These are phyloP conservation scores for Ustilago crameri DNA, from an alignment of 1,284 basidiomycete genomes.

Conservation along the genomic window DNA sequence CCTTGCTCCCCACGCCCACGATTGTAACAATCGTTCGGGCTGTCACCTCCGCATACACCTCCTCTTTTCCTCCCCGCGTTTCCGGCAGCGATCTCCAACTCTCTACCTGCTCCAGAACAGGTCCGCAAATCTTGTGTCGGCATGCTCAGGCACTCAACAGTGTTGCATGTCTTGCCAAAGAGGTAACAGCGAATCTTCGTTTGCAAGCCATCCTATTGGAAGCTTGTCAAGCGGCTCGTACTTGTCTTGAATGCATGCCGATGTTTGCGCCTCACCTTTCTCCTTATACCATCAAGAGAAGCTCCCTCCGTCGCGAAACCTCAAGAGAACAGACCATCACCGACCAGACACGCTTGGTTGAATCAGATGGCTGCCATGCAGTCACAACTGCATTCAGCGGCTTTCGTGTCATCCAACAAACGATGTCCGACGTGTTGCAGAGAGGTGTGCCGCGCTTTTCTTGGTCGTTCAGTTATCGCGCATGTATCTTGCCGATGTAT, in stretches of 20 bases:
- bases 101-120: slow-evolving; percentile 8
- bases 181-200: slow-evolving; percentile 25
- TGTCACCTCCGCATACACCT: slow-evolving; percentile 5
- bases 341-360: background rate
- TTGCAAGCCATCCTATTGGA: slow-evolving; percentile 7
- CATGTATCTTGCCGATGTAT: background rate
- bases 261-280: slow-evolving; percentile 20
- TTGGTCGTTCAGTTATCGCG: background rate
- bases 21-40: slow-evolving; percentile 7
- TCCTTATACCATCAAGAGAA: slow-evolving; percentile 36
- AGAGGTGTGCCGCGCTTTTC: background rate
- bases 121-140: slow-evolving; percentile 17
- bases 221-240: slow-evolving; percentile 7
- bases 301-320: slow-evolving; percentile 16
- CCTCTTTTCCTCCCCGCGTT: slow-evolving; percentile 7
- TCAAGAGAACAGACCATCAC: background rate
- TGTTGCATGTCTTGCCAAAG: slow-evolving; percentile 42
- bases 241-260: slow-evolving; percentile 37
- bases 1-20: slow-evolving; percentile 3
- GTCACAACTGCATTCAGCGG: background rate
- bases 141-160: slow-evolving; percentile 40
- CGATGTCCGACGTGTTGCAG: background rate
- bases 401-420: background rate
- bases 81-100: background rate
- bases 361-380: background rate